Base-by-base conservation (phyloP, 768 basidiomycete genomes). In the Serendipita sp. region DNA sequence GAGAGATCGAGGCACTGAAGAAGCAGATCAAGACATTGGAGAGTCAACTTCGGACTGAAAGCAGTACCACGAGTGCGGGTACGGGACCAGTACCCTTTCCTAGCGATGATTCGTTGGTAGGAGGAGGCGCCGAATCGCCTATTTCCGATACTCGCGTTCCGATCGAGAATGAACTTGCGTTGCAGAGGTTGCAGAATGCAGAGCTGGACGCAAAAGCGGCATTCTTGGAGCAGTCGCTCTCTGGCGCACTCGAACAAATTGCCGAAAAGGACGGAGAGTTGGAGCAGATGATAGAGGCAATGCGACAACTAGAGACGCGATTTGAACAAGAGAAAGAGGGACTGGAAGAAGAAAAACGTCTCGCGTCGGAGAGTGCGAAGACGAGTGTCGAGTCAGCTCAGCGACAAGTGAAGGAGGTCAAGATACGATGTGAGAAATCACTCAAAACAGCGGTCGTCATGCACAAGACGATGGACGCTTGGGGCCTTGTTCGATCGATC, bases 171-270 rank as follows among this genome's bases (percentile, higher is more conserved):
- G 55, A 60, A 34, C 55, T 60, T 2, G 18, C 55, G 55, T 18
- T 60, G 27, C 55, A 34, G 34, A 60, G 29, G 34, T 60, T 60
- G 55, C 55, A 60, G 34, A 60, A 27, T 27, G 55, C 55, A 8
- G 55, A 60, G 55, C 27, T 60, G 27, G 55, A 60, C 27, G 55
- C 55, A 10, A 27, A 36, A 27, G 55, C 27, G 23, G 55, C 55
- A 31, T 60, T 60, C 34, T 60, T 60, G 55, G 55, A 60, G 33
- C 27, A 60, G 13, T 60, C 55, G n/a, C 55, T 60, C n/a, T 11
- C 27, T 8, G 33, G 29, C 11, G 55, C 36, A n/a, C 55, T 23
- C 16, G n/a, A 29, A n/a, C 27, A 33, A 10, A n/a, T 60, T 23
- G 27, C 55, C 16, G 55, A 60, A 36, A 60, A n/a, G 33, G 55